Evolutionary conservation across 345 rosid genomes (phyloP).

Genomic region (Arabis hirsuta): DNA sequence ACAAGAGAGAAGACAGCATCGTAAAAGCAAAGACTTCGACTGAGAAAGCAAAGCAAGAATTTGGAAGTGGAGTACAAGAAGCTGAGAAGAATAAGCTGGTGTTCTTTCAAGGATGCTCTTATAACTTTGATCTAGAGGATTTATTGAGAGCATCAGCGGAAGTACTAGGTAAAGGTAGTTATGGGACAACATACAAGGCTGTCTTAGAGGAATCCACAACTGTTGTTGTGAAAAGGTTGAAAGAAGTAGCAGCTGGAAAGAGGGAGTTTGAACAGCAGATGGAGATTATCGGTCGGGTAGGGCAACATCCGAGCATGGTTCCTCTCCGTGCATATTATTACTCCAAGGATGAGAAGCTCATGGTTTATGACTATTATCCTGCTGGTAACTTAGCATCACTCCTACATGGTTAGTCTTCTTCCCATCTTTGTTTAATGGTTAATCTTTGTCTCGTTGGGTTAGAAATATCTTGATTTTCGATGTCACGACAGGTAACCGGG

Average conservation of each 20-base stretch:
- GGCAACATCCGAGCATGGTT: slow-evolving; percentile 70
- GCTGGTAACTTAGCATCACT: slow-evolving; percentile 68
- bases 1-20: slow-evolving; percentile 51
- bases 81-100: slow-evolving; percentile 80
- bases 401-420: slow-evolving; percentile 68
- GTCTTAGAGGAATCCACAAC: slow-evolving; percentile 79
- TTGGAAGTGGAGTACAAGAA: slow-evolving; percentile 81
- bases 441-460: slow-evolving; percentile 1
- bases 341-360: slow-evolving; percentile 89
- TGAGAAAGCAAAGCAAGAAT: slow-evolving; percentile 78
- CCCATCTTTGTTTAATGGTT: not conserved
- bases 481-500: slow-evolving; percentile 57
- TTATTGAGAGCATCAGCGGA: slow-evolving; percentile 92
- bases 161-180: slow-evolving; percentile 87
- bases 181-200: slow-evolving; percentile 88
- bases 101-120: slow-evolving; percentile 79
- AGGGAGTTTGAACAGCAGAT: slow-evolving; percentile 92
- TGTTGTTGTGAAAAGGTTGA: slow-evolving; percentile 87
- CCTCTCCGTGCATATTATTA: slow-evolving; percentile 86
- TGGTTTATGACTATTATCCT: slow-evolving; percentile 68
- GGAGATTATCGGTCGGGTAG: slow-evolving; percentile 73
- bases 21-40: slow-evolving; percentile 57
- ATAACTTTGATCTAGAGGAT: slow-evolving; percentile 85
- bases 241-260: slow-evolving; percentile 77
- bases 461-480: slow-evolving; percentile 1